Base-by-base conservation (phyloP, 768 basidiomycete species). In the Mycena olivaceomarginata region DNA sequence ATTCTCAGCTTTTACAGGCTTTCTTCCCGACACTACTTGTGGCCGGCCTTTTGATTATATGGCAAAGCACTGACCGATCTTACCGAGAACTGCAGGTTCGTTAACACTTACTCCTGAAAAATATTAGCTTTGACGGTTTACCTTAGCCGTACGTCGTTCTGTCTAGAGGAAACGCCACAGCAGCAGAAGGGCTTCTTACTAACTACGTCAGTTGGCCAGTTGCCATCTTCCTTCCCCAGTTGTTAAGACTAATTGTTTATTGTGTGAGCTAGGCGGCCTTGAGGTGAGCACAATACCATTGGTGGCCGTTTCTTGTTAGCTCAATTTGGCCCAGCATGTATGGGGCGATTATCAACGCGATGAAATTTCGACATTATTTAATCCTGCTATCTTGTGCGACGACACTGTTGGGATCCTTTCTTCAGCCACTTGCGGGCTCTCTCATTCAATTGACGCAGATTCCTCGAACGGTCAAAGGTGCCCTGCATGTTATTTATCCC, bases 121-220 rank as follows among this genome's bases (percentile, higher is more conserved):
- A 79, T 57, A 70, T 77, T 43, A 13, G 65, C 75, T 25, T 15
- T 31, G 31, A 31, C 31, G 31, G 31, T 31, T 31, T 31, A 31
- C 51, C 46, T 62, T 56, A 94, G 93, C 93, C 94, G 4, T 95
- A 94, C 76, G 85, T 95, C 13, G 84, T 88, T 10, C 82, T 95
- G 16, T 87, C 90, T 12, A 85, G 87, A 79, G 93, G 92, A 1
- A 84, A 85, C 75, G 90, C 89, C 1, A 81, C 85, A 5, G 92
- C 93, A 4, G 87, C 92, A 65, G 90, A 92, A 75, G 91, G 91
- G 65, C 81, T 95, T n/a, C 85, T 95, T 25, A 81, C 93, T 18
- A 91, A 94, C 82, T 95, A 95, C 82, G 93, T 93, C 77, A 70
- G 91, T 65, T 37, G 67, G 4, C 31, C 2, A 31, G 31, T 31